Evolutionary conservation across 2,329 filamentous ascomycete species (phyloP), one percentile per base, ranked within the genome.

Genomic region (Clonostachys solani): DNA sequence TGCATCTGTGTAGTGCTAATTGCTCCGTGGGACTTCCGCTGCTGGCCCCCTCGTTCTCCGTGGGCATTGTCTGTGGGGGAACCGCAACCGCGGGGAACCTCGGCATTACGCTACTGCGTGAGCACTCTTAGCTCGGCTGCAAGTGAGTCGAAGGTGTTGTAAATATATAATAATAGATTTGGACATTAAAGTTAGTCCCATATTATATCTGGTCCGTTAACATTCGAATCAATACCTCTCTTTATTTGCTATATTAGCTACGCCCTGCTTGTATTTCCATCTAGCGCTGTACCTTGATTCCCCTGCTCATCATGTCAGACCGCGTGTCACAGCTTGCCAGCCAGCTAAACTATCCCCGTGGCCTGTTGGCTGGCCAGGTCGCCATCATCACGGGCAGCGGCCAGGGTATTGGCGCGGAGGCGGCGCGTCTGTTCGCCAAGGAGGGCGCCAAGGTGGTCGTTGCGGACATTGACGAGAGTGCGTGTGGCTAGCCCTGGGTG

Each of bases 321-420:
- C 82, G 87, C 52, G 72, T 87, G 44, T 72, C 78, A 38, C 89
- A 94, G 67, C 81, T 95, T 56, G 80, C 85, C 36, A 78, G 78
- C 51, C 89, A 95, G 66, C 80, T 95, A 58, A 92, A 90, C 71
- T 92, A 84, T 70, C 89, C 90, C 36, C 78, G 81, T 60, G 90
- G 90, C 49, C 74, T 95, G 64, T 80, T 95, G 47, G 79, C 79
- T 33, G 87, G 86, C 45, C 89, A 95, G 64, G 82, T 87, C 15
- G 90, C 90, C 59, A 95, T 96, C 64, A 86, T 95, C 63, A 96
- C 91, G 3, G 89, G 90, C 41, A 83, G 84, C 16, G 89, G 88
- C 9, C 89, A 95, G 65, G 91, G 91, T 50, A 95, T 95, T 63
- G 91, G 90, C 19, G 91, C 89, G 29, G 91, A 95, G 69, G 78